Evolutionary conservation across 768 basidiomycete species (phyloP).

Genomic region (Gyrodon lividus): DNA sequence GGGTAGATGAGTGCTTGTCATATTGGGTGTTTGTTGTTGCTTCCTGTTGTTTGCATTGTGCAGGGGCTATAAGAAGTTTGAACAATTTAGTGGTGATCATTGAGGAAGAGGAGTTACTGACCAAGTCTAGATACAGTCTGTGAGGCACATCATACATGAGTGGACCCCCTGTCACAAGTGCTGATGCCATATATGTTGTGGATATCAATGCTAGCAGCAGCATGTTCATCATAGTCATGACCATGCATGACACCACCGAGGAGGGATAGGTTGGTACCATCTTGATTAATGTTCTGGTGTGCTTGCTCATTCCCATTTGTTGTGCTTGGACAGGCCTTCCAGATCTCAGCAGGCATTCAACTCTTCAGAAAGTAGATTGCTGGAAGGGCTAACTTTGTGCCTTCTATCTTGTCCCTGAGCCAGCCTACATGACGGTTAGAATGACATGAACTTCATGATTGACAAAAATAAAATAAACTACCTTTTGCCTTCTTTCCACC

Average conservation of each 20-base stretch:
- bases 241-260: conserved; percentile 2
- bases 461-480: not conserved
- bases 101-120: no score
- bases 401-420: conserved; percentile 8
- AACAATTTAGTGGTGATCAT: no score
- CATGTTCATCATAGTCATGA: not conserved
- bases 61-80: no score
- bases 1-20: no score
- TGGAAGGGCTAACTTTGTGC: not conserved
- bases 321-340: conserved; percentile 7
- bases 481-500: conserved; percentile 4
- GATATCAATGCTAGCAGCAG: not conserved
- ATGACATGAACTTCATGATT: not conserved
- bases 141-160: not conserved
- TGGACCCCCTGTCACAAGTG: not conserved
- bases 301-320: conserved; percentile 8
- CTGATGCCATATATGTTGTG: conserved; percentile 2
- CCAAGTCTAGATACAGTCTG: no score
- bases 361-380: conserved; percentile 2
- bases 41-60: no score
- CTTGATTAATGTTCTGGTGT: not conserved
- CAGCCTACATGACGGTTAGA: conserved; percentile 1
- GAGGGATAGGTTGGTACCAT: not conserved
- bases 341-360: conserved; percentile 3
- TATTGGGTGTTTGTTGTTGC: no score